Percentiles rank a stretch among this genome's conserved stretches.
Evolutionary conservation across 352 stramenopile genomes (phyloP).

Genomic region (Pythium inflatum): DNA sequence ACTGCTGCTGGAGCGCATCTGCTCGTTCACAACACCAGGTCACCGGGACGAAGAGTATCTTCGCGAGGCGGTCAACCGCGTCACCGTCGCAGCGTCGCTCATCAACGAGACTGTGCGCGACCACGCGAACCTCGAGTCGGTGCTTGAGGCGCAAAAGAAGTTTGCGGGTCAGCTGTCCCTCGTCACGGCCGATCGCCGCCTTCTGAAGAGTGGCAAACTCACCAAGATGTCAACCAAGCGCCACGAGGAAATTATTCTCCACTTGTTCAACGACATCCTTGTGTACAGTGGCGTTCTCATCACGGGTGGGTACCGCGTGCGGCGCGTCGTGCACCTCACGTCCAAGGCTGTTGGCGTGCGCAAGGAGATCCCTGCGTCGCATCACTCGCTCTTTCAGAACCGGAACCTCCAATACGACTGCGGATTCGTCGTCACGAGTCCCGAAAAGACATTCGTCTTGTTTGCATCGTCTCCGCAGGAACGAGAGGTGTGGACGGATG

Average conservation of each 20-base stretch:
- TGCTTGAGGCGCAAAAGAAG: conserved; percentile 80
- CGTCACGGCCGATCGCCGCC: conserved; percentile 62
- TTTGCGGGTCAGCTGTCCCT: conserved; percentile 75
- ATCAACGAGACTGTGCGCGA: conserved; percentile 88
- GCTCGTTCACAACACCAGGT: conserved; percentile 61
- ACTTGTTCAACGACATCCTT: conserved; percentile 87
- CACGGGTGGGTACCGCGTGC: conserved; percentile 73
- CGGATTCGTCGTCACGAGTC: conserved; percentile 76
- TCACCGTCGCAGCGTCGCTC: conserved; percentile 63
- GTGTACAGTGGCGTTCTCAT: conserved; percentile 82
- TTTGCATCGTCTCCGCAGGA: conserved; percentile 58
- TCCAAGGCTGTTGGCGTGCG: conserved; percentile 78
- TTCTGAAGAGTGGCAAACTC: conserved; percentile 70
- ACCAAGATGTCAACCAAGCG: conserved; percentile 86
- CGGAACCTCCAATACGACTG: conserved; percentile 56
- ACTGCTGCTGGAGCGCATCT: conserved; percentile 80
- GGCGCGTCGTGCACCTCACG: conserved; percentile 68
- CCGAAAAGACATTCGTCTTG: conserved; percentile 84
- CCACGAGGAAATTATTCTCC: conserved; percentile 80
- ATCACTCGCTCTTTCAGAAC: conserved; percentile 54
- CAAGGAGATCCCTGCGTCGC: conserved; percentile 51
- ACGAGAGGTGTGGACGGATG: conserved; percentile 60
- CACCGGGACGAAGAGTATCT: conserved; percentile 75
- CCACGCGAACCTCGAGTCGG: conserved; percentile 80
- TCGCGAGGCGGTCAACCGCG: conserved; percentile 54